Evolutionary conservation across 345 rosid genomes (phyloP), one percentile per base, ranked within the genome.

Genomic region (Noccaea caerulescens): DNA sequence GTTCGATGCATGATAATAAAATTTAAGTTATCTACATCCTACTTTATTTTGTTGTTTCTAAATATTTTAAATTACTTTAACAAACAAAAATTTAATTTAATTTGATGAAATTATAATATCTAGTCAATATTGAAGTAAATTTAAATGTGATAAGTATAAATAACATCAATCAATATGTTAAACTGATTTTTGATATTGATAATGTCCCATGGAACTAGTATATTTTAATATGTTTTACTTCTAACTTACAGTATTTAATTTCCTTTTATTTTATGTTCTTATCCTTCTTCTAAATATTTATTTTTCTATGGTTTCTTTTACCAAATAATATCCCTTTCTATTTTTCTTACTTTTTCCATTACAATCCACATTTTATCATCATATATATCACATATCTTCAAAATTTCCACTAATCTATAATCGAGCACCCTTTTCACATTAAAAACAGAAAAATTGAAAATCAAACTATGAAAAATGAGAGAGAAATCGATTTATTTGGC

Each of bases 391-490:
- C 23, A 20, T 20, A 20, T 20, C 1, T 20, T 20, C 23, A 20
- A 20, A 20, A 1, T 20, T 1, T 20, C 23, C 23, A 20, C 18
- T 16, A 16, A 32, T 1, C 34, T 32, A 4, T 4, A 4, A 4
- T 32, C 34, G 34, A 32, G 27, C 34, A 32, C 34, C 34, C 34
- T 32, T 32, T 32, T 45, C 55, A 50, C 71, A 42, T 16, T 16
- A 16, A 16, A 16, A 16, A 16, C 18, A 55, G 5, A 33, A 8
- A 43, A 8, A 33, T 12, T 56, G 36, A n/a, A 56, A 10, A 52
- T 25, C 8, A 52, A 18, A 43, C 23, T 33, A 68, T 68, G 63
- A 25, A 68, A 13, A 68, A 43, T 37, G 72, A 56, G 30, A 68
- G 55, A 33, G 23, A 36, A 6, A 43, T 14, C 44, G 1, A 18